phyloP scores from a whole-genome alignment of 2,329 filamentous ascomycete genomes.

The Ciborinia camelliae region DNA sequence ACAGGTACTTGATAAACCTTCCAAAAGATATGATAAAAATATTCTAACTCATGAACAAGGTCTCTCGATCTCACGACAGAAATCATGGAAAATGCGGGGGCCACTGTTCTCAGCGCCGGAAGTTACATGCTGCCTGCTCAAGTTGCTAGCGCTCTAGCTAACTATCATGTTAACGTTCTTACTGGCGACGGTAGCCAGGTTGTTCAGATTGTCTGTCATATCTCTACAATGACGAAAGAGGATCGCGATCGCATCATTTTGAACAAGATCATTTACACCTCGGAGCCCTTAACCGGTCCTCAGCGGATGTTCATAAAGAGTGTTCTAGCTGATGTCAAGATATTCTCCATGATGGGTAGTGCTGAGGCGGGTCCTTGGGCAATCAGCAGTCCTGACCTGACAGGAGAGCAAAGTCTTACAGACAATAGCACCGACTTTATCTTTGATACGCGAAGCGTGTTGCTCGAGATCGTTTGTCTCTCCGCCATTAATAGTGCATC shows the following conservation, averaged over 20 bases:
- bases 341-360: conserved; percentile 5
- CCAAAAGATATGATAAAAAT: too few relatives aligned
- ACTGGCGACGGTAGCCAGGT: conserved; percentile 3
- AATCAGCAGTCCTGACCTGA: conserved; percentile 7
- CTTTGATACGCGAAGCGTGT: conserved; percentile 4
- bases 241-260: neutral
- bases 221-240: neutral
- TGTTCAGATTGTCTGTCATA: neutral
- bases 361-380: conserved; percentile 2
- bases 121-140: neutral
- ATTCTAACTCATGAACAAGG: neutral
- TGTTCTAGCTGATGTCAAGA: neutral
- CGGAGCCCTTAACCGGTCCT: conserved; percentile 1
- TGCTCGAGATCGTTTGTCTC: neutral
- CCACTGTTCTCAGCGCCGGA: neutral
- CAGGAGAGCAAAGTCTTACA: neutral
- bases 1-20: neutral
- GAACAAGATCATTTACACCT: conserved; percentile 11
- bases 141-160: neutral
- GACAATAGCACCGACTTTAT: neutral
- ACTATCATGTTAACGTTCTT: neutral
- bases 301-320: neutral
- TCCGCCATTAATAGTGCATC: neutral
- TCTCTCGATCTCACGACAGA: conserved; percentile 2
- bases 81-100: conserved; percentile 2